These are phyloP conservation scores for Trichosporon ovoides DNA, from an alignment of 1,284 basidiomycete species.

Conservation along the genomic window DNA sequence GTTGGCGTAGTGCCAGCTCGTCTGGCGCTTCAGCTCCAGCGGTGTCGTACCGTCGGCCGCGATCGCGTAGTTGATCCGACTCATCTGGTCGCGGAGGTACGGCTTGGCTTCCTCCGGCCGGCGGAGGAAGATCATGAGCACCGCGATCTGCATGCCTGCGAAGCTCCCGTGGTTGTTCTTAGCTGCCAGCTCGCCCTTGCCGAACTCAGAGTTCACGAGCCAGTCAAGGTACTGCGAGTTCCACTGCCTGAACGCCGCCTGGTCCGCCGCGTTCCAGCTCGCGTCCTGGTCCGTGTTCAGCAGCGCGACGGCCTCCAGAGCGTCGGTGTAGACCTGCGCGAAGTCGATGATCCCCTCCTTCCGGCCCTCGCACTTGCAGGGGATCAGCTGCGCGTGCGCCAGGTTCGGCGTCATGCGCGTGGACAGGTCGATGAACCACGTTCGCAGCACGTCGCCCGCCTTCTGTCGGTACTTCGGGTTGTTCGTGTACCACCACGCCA, in stretches of 20 bases:
- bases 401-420: constrained; percentile 16
- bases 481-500: constrained; percentile 19
- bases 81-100: background rate
- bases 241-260: constrained; percentile 8
- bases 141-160: constrained; percentile 13
- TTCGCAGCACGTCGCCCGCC: constrained; percentile 2
- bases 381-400: constrained; percentile 15
- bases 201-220: constrained; percentile 12
- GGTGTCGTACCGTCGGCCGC: constrained; percentile 10
- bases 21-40: constrained; percentile 10
- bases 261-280: constrained; percentile 2
- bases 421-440: constrained; percentile 9
- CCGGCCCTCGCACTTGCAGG: constrained; percentile 11
- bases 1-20: constrained; percentile 12
- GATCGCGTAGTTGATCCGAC: constrained; percentile 8
- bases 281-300: constrained; percentile 7
- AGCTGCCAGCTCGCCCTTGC: constrained; percentile 10
- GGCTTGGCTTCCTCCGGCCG: background rate
- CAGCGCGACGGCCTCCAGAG: constrained; percentile 10
- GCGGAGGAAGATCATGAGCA: constrained; percentile 6
- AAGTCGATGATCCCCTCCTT: constrained; percentile 18
- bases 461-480: constrained; percentile 9
- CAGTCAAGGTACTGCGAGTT: constrained; percentile 12
- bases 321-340: constrained; percentile 16
- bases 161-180: constrained; percentile 17